These are phyloP conservation scores for Typha latifolia DNA, from an alignment of 176 grass and related monocot genomes.

Conservation along the genomic window DNA sequence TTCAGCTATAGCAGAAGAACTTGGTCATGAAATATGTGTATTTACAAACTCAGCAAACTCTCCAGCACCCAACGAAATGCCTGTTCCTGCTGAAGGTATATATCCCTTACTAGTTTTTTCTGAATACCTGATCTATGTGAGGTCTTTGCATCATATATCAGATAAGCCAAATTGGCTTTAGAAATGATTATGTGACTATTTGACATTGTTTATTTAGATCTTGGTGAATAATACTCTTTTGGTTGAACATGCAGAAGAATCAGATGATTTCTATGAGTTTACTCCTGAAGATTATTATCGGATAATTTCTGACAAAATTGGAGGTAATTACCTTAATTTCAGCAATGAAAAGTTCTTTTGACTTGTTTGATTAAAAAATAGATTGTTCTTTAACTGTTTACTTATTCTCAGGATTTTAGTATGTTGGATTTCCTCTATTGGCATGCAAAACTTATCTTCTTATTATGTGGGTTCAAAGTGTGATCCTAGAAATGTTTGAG, in stretches of 20 bases:
- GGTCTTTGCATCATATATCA: too few species aligned
- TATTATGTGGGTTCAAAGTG: not conserved
- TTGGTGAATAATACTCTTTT: not conserved
- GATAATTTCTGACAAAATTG: constrained; percentile 49
- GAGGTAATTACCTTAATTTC: constrained; percentile 28
- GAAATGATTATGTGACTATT: not conserved
- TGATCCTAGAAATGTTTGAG: not conserved
- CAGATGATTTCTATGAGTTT: constrained; percentile 92
- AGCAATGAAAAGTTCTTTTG: not conserved
- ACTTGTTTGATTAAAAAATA: not conserved
- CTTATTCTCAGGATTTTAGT: too few species aligned
- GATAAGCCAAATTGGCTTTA: constrained; percentile 2
- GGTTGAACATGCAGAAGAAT: constrained; percentile 46
- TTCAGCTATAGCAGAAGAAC: constrained; percentile 50
- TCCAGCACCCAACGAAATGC: constrained; percentile 29
- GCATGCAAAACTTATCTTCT: not conserved
- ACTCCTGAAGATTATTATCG: constrained; percentile 69
- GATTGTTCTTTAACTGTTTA: too few species aligned
- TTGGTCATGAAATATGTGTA: constrained; percentile 58
- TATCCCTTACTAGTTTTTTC: not conserved
- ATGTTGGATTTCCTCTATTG: not conserved
- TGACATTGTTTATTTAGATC: too few species aligned
- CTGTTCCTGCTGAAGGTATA: constrained; percentile 65
- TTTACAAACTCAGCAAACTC: constrained; percentile 47
- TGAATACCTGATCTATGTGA: too few species aligned